phyloP scores from a whole-genome alignment of 2,329 filamentous ascomycete species.

The Colletotrichum sp. region DNA sequence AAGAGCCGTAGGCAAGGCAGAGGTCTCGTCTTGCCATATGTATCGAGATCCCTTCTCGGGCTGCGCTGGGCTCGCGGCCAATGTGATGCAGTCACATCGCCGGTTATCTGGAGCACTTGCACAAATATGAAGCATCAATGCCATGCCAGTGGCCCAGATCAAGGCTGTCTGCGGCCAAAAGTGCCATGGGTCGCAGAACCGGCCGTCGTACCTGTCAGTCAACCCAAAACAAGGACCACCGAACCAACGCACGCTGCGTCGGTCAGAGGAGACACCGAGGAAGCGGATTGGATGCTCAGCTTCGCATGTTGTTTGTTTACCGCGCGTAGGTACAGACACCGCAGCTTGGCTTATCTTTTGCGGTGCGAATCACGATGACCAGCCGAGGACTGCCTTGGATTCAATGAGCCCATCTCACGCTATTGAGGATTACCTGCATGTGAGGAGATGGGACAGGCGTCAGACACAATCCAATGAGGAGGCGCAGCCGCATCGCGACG shows the following conservation, averaged over 20 bases:
- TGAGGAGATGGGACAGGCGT: neutral
- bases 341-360: neutral
- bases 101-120: constrained; percentile 3
- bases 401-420: neutral
- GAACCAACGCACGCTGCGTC: neutral
- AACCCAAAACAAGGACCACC: neutral
- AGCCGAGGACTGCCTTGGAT: neutral
- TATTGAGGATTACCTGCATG: constrained; percentile 19
- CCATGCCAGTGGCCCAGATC: neutral
- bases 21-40: neutral
- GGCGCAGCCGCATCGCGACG: neutral
- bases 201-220: neutral
- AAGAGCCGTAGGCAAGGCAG: neutral
- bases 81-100: neutral
- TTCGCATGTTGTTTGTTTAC: constrained; percentile 13
- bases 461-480: constrained; percentile 14
- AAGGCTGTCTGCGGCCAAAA: neutral
- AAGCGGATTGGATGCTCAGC: constrained; percentile 4
- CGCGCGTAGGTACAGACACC: neutral
- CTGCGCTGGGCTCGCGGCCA: neutral
- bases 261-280: neutral
- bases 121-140: constrained; percentile 3
- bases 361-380: neutral
- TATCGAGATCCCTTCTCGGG: constrained; percentile 14
- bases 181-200: constrained; percentile 9